Conservation (phyloP, 352 stramenopile species). For the Globisporangium nagaii region DNA sequence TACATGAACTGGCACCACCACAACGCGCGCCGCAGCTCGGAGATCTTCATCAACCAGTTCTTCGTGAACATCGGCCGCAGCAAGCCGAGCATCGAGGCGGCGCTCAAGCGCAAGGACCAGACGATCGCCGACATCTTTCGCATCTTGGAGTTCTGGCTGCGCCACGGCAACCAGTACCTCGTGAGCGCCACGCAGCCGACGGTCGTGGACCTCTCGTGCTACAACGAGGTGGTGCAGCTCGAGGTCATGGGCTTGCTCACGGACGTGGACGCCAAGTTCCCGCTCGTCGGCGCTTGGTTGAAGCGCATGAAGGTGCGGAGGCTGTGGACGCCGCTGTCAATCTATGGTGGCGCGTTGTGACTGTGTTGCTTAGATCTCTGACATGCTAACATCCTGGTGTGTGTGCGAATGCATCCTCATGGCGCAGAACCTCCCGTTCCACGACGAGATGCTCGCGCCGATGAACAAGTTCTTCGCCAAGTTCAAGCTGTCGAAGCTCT, state of each 20-base stretch:
- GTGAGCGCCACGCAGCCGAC: conserved; percentile 53
- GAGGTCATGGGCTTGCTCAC: conserved; percentile 58
- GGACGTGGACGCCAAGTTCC: conserved; percentile 43
- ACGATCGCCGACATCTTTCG: conserved; percentile 47
- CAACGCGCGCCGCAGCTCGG: conserved; percentile 50
- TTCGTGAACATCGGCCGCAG: conserved; percentile 47
- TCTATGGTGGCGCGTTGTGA: neutral
- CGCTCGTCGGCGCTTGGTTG: conserved; percentile 46
- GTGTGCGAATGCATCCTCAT: neutral
- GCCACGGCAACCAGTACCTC: conserved; percentile 50
- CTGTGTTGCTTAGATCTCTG: neutral
- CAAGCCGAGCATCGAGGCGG: conserved; percentile 36
- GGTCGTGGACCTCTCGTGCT: conserved; percentile 67
- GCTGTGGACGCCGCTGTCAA: no score
- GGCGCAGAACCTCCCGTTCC: conserved; percentile 39
- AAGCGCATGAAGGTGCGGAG: conserved; percentile 68
- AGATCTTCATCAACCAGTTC: conserved; percentile 64
- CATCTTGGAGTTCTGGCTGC: conserved; percentile 71
- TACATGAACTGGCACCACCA: conserved; percentile 81
- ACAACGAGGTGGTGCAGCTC: conserved; percentile 72
- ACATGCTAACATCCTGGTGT: neutral
- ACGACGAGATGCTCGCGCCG: conserved; percentile 57
- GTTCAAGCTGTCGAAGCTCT: conserved; percentile 59
- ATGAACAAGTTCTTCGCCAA: conserved; percentile 72
- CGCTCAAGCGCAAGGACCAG: conserved; percentile 47